Evolutionary conservation across 805 yeast genomes (phyloP).

Genomic region (Blastobotrys muscicola): DNA sequence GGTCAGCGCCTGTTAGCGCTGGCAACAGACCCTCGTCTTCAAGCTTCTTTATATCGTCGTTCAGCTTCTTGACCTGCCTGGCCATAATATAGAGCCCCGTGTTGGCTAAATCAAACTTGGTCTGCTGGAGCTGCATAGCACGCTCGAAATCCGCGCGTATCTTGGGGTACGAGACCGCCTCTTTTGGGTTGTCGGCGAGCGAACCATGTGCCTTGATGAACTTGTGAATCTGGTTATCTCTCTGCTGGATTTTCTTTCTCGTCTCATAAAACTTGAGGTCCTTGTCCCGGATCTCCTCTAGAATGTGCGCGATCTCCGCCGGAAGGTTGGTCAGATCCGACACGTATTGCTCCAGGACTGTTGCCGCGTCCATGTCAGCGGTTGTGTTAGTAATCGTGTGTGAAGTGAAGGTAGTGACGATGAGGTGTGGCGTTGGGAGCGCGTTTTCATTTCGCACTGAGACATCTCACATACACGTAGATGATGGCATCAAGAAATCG

Average conservation of each 20-base stretch:
- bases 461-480: too few species aligned
- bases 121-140: slow-evolving; percentile 57
- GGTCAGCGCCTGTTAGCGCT: slow-evolving; percentile 11
- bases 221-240: slow-evolving; percentile 76
- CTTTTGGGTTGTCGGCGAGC: slow-evolving; percentile 71
- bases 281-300: slow-evolving; percentile 66
- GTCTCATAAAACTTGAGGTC: slow-evolving; percentile 60
- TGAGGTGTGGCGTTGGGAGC: too few species aligned
- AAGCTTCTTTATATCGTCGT: slow-evolving; percentile 62
- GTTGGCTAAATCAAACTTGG: slow-evolving; percentile 69
- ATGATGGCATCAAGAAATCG: too few species aligned
- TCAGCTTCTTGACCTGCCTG: slow-evolving; percentile 64
- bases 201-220: slow-evolving; percentile 79
- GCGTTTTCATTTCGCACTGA: too few species aligned
- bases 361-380: slow-evolving; percentile 74
- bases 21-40: slow-evolving; percentile 78
- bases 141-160: slow-evolving; percentile 58
- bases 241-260: slow-evolving; percentile 53
- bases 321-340: slow-evolving; percentile 67
- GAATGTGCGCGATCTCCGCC: slow-evolving; percentile 68
- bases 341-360: slow-evolving; percentile 62
- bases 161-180: slow-evolving; percentile 51
- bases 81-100: slow-evolving; percentile 72
- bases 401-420: neutral
- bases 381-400: neutral